phyloP scores from a whole-genome alignment of 2,329 filamentous ascomycete genomes.

The Boeremia lycopersici region DNA sequence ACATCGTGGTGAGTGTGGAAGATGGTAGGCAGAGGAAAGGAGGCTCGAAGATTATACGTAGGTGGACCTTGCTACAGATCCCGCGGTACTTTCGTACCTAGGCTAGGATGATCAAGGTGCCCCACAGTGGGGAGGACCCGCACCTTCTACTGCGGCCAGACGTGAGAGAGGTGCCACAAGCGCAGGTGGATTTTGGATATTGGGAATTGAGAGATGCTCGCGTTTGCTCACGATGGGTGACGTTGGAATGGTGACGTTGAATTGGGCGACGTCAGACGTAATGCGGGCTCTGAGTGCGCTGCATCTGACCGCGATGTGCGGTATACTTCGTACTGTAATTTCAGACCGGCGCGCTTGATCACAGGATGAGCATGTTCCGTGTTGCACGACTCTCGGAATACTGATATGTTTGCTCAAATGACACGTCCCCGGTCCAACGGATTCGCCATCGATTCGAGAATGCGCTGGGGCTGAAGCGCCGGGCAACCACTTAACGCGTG shows the following conservation, averaged over 20 bases:
- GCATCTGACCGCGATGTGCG: no score
- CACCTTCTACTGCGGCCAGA: neutral
- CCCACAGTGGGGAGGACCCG: conserved; percentile 17
- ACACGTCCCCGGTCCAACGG: neutral
- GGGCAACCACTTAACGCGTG: conserved; percentile 16
- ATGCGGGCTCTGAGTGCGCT: no score
- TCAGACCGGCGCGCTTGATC: neutral
- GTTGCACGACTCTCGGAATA: neutral
- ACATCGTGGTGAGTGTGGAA: neutral
- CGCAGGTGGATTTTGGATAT: neutral
- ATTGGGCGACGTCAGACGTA: no score
- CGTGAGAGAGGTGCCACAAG: neutral
- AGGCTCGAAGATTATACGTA: neutral
- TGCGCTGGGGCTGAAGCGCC: neutral
- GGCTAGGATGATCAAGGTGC: conserved; percentile 12
- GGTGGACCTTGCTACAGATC: conserved; percentile 5
- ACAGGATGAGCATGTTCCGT: neutral
- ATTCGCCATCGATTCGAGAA: neutral
- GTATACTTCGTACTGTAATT: no score
- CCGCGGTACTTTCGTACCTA: neutral
- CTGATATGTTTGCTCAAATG: neutral
- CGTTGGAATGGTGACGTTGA: no score
- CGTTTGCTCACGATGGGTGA: no score
- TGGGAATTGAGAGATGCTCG: neutral
- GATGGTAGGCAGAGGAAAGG: neutral